Percentiles rank a stretch among this genome's conserved stretches.
Evolutionary conservation across 2,329 filamentous ascomycete genomes (phyloP).

Genomic region (Esteya vermicola): DNA sequence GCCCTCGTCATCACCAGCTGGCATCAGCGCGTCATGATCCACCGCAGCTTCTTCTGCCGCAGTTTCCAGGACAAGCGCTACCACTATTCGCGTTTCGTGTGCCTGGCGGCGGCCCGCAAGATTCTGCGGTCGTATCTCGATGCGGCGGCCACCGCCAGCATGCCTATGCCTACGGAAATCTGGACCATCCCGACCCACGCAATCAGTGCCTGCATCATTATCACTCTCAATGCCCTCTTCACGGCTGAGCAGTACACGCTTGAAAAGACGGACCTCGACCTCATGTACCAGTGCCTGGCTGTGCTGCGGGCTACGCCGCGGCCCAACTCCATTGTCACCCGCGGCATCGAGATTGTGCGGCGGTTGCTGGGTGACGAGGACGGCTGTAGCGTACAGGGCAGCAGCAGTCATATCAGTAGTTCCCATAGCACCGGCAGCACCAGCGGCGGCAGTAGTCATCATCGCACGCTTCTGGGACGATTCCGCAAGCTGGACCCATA

Average conservation of each 20-base stretch:
- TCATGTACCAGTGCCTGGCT: not conserved
- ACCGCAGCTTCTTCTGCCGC: slow-evolving; percentile 1
- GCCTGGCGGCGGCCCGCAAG: slow-evolving; percentile 1
- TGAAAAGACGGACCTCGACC: not conserved
- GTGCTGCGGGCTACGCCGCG: not conserved
- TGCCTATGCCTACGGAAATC: not conserved
- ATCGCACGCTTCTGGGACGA: not conserved
- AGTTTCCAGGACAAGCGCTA: slow-evolving; percentile 2
- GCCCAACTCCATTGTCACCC: slow-evolving; percentile 1
- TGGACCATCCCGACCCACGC: slow-evolving; percentile 1
- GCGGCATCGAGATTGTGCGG: slow-evolving; percentile 1
- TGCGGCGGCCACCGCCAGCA: not conserved
- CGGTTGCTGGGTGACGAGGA: too few species aligned
- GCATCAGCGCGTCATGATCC: slow-evolving; percentile 2
- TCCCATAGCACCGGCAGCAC: too few species aligned
- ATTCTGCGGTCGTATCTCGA: not conserved
- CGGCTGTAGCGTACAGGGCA: too few species aligned
- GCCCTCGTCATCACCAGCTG: slow-evolving; percentile 1
- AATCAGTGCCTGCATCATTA: slow-evolving; percentile 2
- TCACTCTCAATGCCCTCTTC: slow-evolving; percentile 1
- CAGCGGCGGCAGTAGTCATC: not conserved
- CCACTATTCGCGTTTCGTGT: slow-evolving; percentile 1
- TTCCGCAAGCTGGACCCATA: not conserved
- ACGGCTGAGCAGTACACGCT: slow-evolving; percentile 1
- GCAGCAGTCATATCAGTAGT: too few species aligned